Conservation (phyloP, 1,284 basidiomycete species). For the Ceratobasidium sp. region DNA sequence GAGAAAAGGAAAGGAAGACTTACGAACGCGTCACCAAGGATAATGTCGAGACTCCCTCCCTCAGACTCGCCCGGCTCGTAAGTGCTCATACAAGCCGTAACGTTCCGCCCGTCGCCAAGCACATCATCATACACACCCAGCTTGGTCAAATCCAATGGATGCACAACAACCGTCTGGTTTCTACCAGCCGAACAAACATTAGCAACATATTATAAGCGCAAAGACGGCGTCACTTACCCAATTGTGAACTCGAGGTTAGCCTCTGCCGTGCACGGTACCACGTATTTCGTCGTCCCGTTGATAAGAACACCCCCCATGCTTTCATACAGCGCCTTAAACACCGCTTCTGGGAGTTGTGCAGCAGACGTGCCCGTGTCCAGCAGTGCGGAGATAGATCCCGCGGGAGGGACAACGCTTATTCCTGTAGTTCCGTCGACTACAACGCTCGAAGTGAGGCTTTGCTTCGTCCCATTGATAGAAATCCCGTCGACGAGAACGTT, state of each 20-base stretch:
- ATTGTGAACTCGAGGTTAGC: not conserved
- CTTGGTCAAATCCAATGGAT: constrained; percentile 16
- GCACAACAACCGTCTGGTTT: constrained; percentile 2
- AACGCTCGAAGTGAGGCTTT: constrained; percentile 9
- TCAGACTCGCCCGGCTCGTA: constrained; percentile 2
- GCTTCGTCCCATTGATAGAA: constrained; percentile 9
- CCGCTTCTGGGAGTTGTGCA: constrained; percentile 3
- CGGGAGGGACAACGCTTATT: constrained; percentile 3
- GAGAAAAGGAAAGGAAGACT: not conserved
- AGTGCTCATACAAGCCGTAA: constrained; percentile 3
- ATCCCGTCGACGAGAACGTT: constrained; percentile 14
- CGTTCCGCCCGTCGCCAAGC: not conserved
- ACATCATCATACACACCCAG: not conserved
- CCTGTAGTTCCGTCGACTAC: not conserved
- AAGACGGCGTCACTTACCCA: constrained; percentile 10
- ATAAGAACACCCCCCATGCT: constrained; percentile 22
- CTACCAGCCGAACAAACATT: not conserved
- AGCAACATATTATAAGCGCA: not conserved
- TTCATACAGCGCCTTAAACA: constrained; percentile 19
- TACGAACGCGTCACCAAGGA: constrained; percentile 32
- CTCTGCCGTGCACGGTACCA: constrained; percentile 25
- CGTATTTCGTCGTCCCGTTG: not conserved
- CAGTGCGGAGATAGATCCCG: constrained; percentile 17
- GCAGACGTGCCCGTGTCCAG: constrained; percentile 40
- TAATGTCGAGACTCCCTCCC: constrained; percentile 24